These are phyloP conservation scores for Penicillium brevicompactum DNA, from an alignment of 2,329 filamentous ascomycete species.

Conservation along the genomic window DNA sequence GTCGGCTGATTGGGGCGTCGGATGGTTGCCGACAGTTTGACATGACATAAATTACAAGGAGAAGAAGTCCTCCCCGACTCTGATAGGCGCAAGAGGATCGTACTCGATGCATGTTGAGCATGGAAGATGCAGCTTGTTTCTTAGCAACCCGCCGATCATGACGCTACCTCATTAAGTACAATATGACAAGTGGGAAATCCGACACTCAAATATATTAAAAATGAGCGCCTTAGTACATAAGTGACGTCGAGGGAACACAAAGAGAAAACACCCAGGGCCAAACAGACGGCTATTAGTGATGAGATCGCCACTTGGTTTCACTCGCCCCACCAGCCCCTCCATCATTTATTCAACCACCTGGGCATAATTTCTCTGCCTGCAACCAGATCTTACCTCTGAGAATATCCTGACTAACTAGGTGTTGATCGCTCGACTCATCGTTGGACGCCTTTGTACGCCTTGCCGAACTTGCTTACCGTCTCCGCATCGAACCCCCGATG, in stretches of 20 bases:
- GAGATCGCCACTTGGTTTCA: slow-evolving; percentile 22
- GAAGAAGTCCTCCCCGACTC: slow-evolving; percentile 1
- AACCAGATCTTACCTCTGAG: neutral
- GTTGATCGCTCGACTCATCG: neutral
- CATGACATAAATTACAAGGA: slow-evolving; percentile 5
- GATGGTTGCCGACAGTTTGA: neutral
- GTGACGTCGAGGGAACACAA: slow-evolving; percentile 10
- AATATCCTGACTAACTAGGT: neutral
- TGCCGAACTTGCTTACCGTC: neutral
- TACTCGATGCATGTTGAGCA: slow-evolving; percentile 9
- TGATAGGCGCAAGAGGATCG: slow-evolving; percentile 16
- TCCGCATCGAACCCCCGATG: slow-evolving; percentile 27
- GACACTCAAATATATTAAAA: slow-evolving; percentile 3
- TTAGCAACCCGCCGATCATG: slow-evolving; percentile 13
- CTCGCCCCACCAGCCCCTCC: slow-evolving; percentile 22
- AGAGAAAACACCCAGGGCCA: neutral
- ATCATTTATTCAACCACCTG: neutral
- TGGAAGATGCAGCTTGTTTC: slow-evolving; percentile 9
- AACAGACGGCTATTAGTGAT: slow-evolving; percentile 1
- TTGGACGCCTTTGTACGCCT: neutral
- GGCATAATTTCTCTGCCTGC: neutral
- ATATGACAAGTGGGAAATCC: slow-evolving; percentile 15
- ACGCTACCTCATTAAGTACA: slow-evolving; percentile 2
- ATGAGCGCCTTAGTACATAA: neutral
- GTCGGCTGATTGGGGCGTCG: neutral